Percentiles rank a stretch among this genome's conserved stretches.
Conservation (phyloP, 768 basidiomycete species). For the Kwoniella europaea region DNA sequence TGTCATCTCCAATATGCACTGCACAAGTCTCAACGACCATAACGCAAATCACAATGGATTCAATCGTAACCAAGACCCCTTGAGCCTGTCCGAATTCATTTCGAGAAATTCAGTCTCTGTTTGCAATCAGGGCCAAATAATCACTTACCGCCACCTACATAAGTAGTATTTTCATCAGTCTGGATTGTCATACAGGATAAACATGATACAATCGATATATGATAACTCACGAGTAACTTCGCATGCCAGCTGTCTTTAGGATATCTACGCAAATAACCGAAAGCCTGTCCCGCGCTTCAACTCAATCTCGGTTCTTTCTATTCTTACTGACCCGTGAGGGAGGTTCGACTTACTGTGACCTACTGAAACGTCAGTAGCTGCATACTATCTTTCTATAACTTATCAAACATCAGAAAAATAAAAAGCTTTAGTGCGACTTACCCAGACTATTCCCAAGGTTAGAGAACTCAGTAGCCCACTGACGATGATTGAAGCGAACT, state of each 20-base stretch:
- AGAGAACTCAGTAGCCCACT: background rate
- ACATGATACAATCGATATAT: background rate
- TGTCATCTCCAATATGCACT: background rate
- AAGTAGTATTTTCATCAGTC: no score
- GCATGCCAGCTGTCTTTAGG: background rate
- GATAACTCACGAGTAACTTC: background rate
- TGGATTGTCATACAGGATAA: no score
- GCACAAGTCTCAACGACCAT: background rate
- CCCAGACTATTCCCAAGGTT: background rate
- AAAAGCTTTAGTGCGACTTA: background rate
- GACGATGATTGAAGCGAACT: background rate
- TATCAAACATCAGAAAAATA: background rate
- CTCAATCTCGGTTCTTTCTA: background rate
- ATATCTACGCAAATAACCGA: background rate
- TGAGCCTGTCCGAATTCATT: background rate
- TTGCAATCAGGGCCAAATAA: background rate
- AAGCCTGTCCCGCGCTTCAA: background rate
- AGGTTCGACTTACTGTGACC: background rate
- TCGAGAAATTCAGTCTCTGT: background rate
- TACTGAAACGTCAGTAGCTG: background rate
- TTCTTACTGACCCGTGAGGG: background rate
- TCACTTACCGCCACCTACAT: background rate
- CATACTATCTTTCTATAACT: no score
- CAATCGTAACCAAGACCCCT: background rate
- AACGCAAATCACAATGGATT: background rate